Percentiles rank a stretch among this genome's conserved stretches.
These are phyloP conservation scores for Tripterygium wilfordii DNA, from an alignment of 177 flowering plant species.

Conservation along the genomic window DNA sequence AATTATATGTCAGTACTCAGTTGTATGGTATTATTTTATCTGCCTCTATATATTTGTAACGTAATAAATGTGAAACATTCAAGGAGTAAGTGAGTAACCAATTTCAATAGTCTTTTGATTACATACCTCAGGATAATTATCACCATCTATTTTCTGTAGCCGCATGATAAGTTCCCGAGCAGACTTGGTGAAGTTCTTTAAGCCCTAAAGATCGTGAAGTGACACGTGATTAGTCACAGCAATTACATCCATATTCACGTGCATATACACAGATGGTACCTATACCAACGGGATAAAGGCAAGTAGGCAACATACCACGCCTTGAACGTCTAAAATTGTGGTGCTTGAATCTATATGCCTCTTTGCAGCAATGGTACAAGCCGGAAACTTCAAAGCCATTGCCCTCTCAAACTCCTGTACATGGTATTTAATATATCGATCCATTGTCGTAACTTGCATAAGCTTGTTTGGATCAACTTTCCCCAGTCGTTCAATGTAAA, in stretches of 20 bases:
- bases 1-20: no score
- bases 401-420: slow-evolving; percentile 91
- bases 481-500: slow-evolving; percentile 79
- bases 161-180: slow-evolving; percentile 77
- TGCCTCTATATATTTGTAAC: no score
- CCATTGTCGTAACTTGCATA: slow-evolving; percentile 83
- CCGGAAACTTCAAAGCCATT: slow-evolving; percentile 73
- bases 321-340: slow-evolving; percentile 93
- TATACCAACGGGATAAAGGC: neutral
- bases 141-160: slow-evolving; percentile 85
- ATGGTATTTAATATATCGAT: slow-evolving; percentile 82
- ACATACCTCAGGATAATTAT: slow-evolving; percentile 91
- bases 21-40: no score
- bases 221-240: no score
- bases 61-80: neutral
- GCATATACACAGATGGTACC: no score
- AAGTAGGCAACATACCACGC: slow-evolving; percentile 94
- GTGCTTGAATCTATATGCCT: slow-evolving; percentile 92
- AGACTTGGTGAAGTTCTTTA: slow-evolving; percentile 70
- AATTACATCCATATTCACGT: no score
- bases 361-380: slow-evolving; percentile 79
- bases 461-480: slow-evolving; percentile 77
- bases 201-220: slow-evolving; percentile 72
- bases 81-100: neutral
- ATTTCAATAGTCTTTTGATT: neutral